A percentile compares a stretch with the other conserved stretches of the same genome.
Conservation (phyloP, 176 grass and related monocot genomes). For the Phragmites australis region DNA sequence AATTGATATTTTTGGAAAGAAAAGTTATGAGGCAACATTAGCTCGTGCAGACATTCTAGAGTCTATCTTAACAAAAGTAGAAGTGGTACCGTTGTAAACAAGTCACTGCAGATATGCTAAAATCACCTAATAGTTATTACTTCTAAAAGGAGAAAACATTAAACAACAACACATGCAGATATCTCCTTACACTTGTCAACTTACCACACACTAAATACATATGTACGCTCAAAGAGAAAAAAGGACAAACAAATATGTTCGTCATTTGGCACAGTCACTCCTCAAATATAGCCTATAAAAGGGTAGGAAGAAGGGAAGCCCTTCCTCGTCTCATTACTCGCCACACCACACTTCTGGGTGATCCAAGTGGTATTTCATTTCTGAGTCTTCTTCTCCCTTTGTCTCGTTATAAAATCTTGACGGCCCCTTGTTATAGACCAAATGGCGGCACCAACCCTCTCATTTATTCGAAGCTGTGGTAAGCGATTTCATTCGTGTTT, state of each 20-base stretch:
- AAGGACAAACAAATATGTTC: too few relatives aligned
- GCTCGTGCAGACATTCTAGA: too few relatives aligned
- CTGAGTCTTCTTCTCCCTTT: neutral
- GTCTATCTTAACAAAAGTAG: too few relatives aligned
- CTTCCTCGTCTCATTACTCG: neutral
- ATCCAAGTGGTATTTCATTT: neutral
- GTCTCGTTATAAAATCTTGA: neutral
- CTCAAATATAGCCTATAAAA: neutral
- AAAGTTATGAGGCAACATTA: too few relatives aligned
- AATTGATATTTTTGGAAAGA: too few relatives aligned
- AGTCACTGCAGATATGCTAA: neutral
- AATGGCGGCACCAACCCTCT: neutral
- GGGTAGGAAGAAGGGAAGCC: neutral
- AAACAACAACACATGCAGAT: neutral
- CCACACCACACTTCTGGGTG: neutral
- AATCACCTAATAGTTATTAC: neutral
- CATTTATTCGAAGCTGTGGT: neutral
- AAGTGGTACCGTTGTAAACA: too few relatives aligned
- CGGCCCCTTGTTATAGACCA: neutral
- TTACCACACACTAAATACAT: neutral
- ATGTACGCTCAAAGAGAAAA: neutral
- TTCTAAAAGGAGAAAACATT: neutral
- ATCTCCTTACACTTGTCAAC: neutral
- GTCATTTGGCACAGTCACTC: neutral
- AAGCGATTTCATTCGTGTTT: neutral